Evolutionary conservation across 768 basidiomycete species (phyloP), one percentile per base, ranked within the genome.

Genomic region (Symmetrospora coprosmae): DNA sequence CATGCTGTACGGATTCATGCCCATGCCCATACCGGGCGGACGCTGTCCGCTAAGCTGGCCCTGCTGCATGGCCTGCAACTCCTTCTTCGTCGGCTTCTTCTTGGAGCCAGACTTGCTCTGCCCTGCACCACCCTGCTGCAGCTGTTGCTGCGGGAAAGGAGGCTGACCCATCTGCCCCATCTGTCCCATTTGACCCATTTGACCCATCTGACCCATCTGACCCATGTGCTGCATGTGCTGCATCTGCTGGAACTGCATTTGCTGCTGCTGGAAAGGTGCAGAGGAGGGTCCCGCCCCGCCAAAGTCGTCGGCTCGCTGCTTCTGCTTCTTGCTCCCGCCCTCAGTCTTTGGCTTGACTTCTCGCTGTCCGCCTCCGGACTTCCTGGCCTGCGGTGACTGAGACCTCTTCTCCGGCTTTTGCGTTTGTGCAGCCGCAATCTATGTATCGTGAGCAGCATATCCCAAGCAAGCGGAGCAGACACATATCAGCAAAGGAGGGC

Each of bases 321-420:
- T 84, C 48, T 74, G 73, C 69, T 81, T 82, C 39, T 66, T 37
- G 63, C 33, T 47, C 4, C 45, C 45, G 27, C 33, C 33, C 72
- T 99, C 94, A 53, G 94, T 86, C 75, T 96, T 97, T 1, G 92
- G 92, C n/a, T 94, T 82, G 23, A 9, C 9, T 33, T 55, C 37
- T n/a, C 7, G 6, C 19, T 47, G 45, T 50, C 43, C 19, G 21
- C 43, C 19, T 13, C 11, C 9, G n/a, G 43, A 46, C n/a, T n/a
- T n/a, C n/a, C n/a, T n/a, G n/a, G n/a, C n/a, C n/a, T n/a, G n/a
- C n/a, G n/a, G n/a, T n/a, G 14, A 27, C 16, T 13, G 50, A 51
- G 50, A 17, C 30, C 35, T 51, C 35, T 14, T 35, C 14, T n/a
- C 35, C 35, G 35, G 9, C 35, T 8, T n/a, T 38, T 8, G 9